Conservation (phyloP, 495 filamentous ascomycete species). For the Peziza echinospora region DNA sequence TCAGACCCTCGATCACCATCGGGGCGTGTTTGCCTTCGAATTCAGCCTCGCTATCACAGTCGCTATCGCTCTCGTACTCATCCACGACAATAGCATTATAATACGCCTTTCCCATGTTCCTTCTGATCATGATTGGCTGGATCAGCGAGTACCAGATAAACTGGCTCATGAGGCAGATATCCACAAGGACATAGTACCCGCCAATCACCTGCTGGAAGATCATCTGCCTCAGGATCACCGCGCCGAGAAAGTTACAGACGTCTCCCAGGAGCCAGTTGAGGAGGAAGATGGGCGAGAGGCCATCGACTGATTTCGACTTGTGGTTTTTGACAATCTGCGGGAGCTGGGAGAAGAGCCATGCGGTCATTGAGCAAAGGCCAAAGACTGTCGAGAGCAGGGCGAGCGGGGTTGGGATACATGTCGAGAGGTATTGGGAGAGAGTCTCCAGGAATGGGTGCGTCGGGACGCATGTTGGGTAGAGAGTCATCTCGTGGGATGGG, state of each 20-base stretch:
- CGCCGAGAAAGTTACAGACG: constrained; percentile 43
- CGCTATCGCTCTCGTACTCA: constrained; percentile 6
- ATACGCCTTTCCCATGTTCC: no score
- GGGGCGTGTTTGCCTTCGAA: no score
- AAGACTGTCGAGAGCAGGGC: constrained; percentile 44
- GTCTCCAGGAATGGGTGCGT: constrained; percentile 33
- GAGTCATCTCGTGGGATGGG: no score
- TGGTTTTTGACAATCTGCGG: constrained; percentile 58
- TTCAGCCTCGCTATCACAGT: no score
- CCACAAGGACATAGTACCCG: constrained; percentile 46
- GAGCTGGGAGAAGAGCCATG: constrained; percentile 60
- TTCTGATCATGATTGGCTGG: constrained; percentile 20
- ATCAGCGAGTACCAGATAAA: constrained; percentile 47
- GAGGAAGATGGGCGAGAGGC: constrained; percentile 46
- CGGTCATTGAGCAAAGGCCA: constrained; percentile 41
- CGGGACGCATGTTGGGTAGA: no score
- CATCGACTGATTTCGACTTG: constrained; percentile 40
- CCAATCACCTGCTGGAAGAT: constrained; percentile 49
- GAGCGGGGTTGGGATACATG: constrained; percentile 44
- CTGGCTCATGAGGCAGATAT: constrained; percentile 38
- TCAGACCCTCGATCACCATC: no score
- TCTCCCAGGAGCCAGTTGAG: constrained; percentile 51
- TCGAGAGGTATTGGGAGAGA: constrained; percentile 39
- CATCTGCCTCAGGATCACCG: constrained; percentile 43
- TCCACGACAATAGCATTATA: neutral